A percentile compares a stretch with the other conserved stretches of the same genome.
These are phyloP conservation scores for Cladosporium sp. DNA, from an alignment of 2,329 filamentous ascomycete species.

Conservation along the genomic window DNA sequence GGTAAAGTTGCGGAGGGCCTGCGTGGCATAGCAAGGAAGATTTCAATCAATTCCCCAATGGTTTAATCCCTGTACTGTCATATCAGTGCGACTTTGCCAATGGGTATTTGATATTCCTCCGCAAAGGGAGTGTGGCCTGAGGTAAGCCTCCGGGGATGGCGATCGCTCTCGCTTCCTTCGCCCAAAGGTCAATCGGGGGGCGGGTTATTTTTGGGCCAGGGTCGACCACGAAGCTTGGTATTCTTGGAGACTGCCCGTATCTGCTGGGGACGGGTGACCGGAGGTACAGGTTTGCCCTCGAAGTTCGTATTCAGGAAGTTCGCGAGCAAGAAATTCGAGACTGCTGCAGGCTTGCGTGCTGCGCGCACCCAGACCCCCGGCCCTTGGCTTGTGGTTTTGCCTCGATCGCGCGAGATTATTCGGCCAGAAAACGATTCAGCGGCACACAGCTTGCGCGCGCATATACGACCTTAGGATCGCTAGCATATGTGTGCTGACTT, in stretches of 20 bases:
- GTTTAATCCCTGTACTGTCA: not conserved
- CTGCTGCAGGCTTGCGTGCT: too few species aligned
- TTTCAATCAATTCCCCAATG: not conserved
- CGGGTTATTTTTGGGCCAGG: slow-evolving; percentile 7
- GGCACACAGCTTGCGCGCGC: not conserved
- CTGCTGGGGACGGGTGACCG: too few species aligned
- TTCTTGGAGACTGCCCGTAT: not conserved
- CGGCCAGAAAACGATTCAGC: not conserved
- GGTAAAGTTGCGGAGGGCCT: not conserved
- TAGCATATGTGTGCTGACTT: too few species aligned
- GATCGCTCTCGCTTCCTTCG: slow-evolving; percentile 10
- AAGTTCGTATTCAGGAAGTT: too few species aligned
- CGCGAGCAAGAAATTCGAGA: too few species aligned
- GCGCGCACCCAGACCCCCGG: too few species aligned
- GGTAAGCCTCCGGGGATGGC: slow-evolving; percentile 5
- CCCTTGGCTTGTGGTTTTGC: too few species aligned
- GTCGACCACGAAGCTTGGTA: not conserved
- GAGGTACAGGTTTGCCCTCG: too few species aligned
- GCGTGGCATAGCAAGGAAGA: not conserved
- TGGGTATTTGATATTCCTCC: not conserved
- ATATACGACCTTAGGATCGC: not conserved
- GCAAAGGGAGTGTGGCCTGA: not conserved
- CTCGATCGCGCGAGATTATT: not conserved
- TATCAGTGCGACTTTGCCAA: not conserved
- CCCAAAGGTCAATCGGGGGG: not conserved